Conservation (phyloP, 2,329 filamentous ascomycete species). For the Chaetomium olivaceum region DNA sequence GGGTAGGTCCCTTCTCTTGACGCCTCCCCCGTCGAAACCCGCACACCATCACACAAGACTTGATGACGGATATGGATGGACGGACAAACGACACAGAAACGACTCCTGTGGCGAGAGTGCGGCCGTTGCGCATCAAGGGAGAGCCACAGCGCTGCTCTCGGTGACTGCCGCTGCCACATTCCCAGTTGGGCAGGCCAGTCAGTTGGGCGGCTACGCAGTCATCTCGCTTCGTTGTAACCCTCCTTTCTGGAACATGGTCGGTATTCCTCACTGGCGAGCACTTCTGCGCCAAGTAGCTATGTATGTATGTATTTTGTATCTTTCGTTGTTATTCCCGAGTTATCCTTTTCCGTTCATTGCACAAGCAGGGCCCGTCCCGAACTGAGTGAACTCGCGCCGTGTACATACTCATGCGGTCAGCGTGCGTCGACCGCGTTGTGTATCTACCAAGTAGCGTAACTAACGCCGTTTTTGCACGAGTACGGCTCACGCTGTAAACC, state of each 20-base stretch:
- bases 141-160: background rate
- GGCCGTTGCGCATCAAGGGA: slow-evolving; percentile 11
- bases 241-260: slow-evolving; percentile 1
- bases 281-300: too few relatives aligned
- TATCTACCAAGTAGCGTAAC: background rate
- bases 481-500: background rate
- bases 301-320: too few relatives aligned
- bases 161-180: background rate
- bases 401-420: background rate
- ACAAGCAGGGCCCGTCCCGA: too few relatives aligned
- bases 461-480: background rate
- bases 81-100: background rate
- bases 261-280: background rate
- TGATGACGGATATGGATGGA: background rate
- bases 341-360: too few relatives aligned
- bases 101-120: background rate
- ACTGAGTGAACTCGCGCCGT: too few relatives aligned
- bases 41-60: background rate
- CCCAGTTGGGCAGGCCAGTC: background rate
- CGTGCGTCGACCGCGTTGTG: background rate
- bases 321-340: too few relatives aligned
- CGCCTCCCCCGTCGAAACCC: background rate
- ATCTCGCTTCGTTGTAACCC: slow-evolving; percentile 11
- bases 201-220: slow-evolving; percentile 12
- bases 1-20: background rate